Evolutionary conservation across 2,329 filamentous ascomycete species (phyloP), one percentile per base, ranked within the genome.

Genomic region (Pleurostoma richardsiae): DNA sequence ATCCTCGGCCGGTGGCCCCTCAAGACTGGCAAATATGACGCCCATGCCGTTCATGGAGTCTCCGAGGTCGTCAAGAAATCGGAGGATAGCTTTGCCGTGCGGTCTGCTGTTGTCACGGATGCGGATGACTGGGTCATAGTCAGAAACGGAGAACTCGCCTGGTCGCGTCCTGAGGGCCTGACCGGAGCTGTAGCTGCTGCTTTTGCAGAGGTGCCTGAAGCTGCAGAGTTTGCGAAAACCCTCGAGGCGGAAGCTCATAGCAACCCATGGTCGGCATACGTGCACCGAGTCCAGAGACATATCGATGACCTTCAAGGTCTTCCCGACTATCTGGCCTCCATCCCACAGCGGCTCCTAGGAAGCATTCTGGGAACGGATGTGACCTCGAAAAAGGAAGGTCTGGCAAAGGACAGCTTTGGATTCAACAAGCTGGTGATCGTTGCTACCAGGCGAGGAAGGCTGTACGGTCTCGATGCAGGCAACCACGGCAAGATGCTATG

Each of bases 241-340:
- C 74, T 97, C 6, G 87, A 95, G 54, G 80, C 88, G 28, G 92
- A 99, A 67, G 87, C 88, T 4, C 87, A 96, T 60, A 86, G 85
- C 59, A 95, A 86, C 60, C 76, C 88, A 3, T 59, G 88, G 5
- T 74, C 79, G 8, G 94, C 94, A n/a, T 99, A 96, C 59, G 69
- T 92, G 29, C 90, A 96, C 67, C 86, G 94, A 10, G 76, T 96
- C 10, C 86, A 79, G 52, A 86, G 94, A 41, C 94, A 99, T 61
- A 58, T 90, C 10, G 74, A 81, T 41, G 94, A 96, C 54, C 73
- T 96, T 38, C 74, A 86, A 59, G 74, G 86, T 55, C 74, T 97
- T 4, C 91, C 91, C 1, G 77, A 74, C 1, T 95, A 85, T 68
- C 66, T 95, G 3, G 76, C 82, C 51, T 73, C 73, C 11, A 72